phyloP scores from a whole-genome alignment of 352 stramenopile species.

The Phytophthora boehmeriae region DNA sequence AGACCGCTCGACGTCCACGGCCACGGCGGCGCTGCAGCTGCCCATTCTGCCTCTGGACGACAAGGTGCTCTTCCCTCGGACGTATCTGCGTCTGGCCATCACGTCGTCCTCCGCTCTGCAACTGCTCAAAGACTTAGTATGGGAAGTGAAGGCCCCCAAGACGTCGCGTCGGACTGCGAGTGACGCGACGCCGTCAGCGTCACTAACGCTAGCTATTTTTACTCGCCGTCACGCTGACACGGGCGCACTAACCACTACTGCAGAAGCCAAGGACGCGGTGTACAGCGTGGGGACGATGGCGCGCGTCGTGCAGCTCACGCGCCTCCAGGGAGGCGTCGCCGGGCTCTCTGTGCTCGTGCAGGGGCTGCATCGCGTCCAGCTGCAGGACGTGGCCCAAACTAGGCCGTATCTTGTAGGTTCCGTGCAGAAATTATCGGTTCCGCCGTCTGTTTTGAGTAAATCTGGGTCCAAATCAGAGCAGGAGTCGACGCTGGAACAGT shows the following conservation, averaged over 20 bases:
- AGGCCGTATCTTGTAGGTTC: slow-evolving; percentile 63
- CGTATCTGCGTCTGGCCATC: slow-evolving; percentile 76
- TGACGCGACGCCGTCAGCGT: slow-evolving; percentile 28
- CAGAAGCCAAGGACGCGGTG: slow-evolving; percentile 38
- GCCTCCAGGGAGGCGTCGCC: slow-evolving; percentile 50
- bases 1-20: slow-evolving; percentile 22
- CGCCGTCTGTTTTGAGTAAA: slow-evolving; percentile 17
- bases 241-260: slow-evolving; percentile 24
- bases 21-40: slow-evolving; percentile 42
- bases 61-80: slow-evolving; percentile 78
- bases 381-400: slow-evolving; percentile 54
- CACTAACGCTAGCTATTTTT: slow-evolving; percentile 70
- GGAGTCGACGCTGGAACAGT: slow-evolving; percentile 35
- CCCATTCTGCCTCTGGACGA: slow-evolving; percentile 71
- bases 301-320: slow-evolving; percentile 78
- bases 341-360: slow-evolving; percentile 78
- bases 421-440: slow-evolving; percentile 38
- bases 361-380: slow-evolving; percentile 55
- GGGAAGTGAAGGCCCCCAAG: slow-evolving; percentile 68
- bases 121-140: slow-evolving; percentile 81
- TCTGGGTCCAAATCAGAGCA: slow-evolving; percentile 16
- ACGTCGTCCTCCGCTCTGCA: slow-evolving; percentile 65
- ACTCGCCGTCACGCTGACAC: slow-evolving; percentile 40
- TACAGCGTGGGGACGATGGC: slow-evolving; percentile 68
- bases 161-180: slow-evolving; percentile 29